Evolutionary conservation across 495 filamentous ascomycete genomes (phyloP).

Genomic region (Penicillium taxi): DNA sequence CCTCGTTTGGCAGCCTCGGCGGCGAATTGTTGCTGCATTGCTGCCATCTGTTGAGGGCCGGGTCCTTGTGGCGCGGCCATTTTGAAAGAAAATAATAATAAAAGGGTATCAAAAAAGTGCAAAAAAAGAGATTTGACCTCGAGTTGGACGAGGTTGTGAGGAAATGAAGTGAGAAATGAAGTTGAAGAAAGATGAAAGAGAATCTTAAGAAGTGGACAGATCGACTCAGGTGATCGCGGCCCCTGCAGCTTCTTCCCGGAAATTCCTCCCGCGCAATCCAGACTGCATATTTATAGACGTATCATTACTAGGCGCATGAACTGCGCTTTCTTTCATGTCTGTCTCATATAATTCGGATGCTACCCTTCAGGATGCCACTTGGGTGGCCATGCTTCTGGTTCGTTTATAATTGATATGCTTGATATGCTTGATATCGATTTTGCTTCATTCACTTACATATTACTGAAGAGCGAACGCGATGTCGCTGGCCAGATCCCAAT

Average conservation of each 20-base stretch:
- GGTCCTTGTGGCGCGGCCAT: slow-evolving; percentile 57
- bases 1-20: slow-evolving; percentile 65
- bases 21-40: slow-evolving; percentile 78
- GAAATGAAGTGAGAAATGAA: slow-evolving; percentile 1
- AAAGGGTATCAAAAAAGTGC: slow-evolving; percentile 2
- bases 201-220: slow-evolving; percentile 29
- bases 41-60: slow-evolving; percentile 74
- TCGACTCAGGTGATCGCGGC: slow-evolving; percentile 25
- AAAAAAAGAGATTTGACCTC: slow-evolving; percentile 1
- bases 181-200: slow-evolving; percentile 10
- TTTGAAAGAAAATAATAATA: slow-evolving; percentile 4
- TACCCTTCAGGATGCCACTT: slow-evolving; percentile 27
- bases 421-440: no score
- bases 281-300: no score
- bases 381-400: slow-evolving; percentile 32
- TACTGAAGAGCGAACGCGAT: slow-evolving; percentile 51
- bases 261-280: slow-evolving; percentile 1
- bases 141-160: neutral
- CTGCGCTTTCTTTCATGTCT: slow-evolving; percentile 20
- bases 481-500: slow-evolving; percentile 51
- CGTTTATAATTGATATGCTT: slow-evolving; percentile 3
- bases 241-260: slow-evolving; percentile 6
- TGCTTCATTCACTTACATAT: no score
- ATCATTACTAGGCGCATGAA: no score
- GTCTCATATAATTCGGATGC: slow-evolving; percentile 26